Conservation (phyloP, 768 basidiomycete genomes). For the Vararia minispora region DNA sequence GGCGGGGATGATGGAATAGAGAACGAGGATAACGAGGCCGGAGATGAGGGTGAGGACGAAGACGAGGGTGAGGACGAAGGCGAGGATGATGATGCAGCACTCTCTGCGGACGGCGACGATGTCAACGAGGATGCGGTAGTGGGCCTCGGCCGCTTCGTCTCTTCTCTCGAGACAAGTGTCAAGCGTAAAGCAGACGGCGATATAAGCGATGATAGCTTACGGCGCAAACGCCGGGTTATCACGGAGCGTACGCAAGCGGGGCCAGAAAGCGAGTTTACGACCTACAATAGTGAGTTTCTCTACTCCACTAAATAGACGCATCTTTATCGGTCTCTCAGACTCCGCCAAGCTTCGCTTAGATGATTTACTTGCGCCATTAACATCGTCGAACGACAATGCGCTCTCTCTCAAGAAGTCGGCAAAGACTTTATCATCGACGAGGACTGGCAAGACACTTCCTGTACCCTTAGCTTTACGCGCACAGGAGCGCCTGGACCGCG, state of each 20-base stretch:
- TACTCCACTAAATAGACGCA: not conserved
- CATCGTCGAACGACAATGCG: slow-evolving; percentile 45
- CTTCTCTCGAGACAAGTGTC: slow-evolving; percentile 48
- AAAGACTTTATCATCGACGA: slow-evolving; percentile 44
- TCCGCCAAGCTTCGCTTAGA: slow-evolving; percentile 47
- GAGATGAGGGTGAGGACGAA: slow-evolving; percentile 25
- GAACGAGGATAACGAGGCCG: slow-evolving; percentile 25
- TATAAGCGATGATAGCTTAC: not conserved
- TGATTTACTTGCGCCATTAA: slow-evolving; percentile 67
- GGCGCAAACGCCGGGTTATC: slow-evolving; percentile 9
- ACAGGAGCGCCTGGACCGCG: slow-evolving; percentile 83
- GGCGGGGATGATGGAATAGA: slow-evolving; percentile 15
- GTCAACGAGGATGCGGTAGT: slow-evolving; percentile 51
- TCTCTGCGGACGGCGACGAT: slow-evolving; percentile 33
- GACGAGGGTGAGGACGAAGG: slow-evolving; percentile 36
- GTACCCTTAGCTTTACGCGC: slow-evolving; percentile 81
- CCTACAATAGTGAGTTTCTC: slow-evolving; percentile 4
- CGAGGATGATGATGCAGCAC: slow-evolving; percentile 21
- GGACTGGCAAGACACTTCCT: slow-evolving; percentile 51
- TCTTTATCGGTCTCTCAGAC: slow-evolving; percentile 24
- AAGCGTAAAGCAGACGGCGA: slow-evolving; percentile 47
- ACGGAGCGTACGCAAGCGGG: slow-evolving; percentile 10
- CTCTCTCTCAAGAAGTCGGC: slow-evolving; percentile 60
- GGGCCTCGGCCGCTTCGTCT: slow-evolving; percentile 63
- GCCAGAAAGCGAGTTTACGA: slow-evolving; percentile 11